Conservation (phyloP, 2,329 filamentous ascomycete species). For the Geosmithia flava region DNA sequence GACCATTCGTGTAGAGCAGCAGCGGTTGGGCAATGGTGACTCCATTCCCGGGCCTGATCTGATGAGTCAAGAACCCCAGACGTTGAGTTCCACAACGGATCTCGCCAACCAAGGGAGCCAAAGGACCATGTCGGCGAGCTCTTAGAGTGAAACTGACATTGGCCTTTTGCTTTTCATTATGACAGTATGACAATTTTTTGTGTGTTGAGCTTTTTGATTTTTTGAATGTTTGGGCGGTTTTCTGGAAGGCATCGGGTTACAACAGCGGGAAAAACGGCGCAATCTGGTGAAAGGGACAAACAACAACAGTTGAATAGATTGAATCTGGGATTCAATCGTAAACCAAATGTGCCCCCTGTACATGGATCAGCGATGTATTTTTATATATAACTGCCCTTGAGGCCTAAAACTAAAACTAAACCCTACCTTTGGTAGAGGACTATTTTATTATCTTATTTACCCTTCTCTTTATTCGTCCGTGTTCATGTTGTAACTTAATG, state of each 20-base stretch:
- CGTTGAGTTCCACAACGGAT: background rate
- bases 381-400: background rate
- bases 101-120: background rate
- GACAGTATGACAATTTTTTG: background rate
- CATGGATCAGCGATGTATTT: background rate
- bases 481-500: no score
- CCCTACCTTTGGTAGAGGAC: background rate
- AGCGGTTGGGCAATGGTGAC: slow-evolving; percentile 12
- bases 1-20: slow-evolving; percentile 29
- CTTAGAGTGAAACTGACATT: background rate
- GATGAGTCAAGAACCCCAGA: slow-evolving; percentile 5
- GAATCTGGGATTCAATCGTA: background rate
- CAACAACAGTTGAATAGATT: background rate
- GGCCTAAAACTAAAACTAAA: background rate
- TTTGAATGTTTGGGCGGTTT: background rate
- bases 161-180: background rate
- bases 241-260: background rate
- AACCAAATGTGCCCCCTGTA: background rate
- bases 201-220: background rate
- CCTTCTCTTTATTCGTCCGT: background rate
- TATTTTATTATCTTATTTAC: background rate
- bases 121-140: background rate
- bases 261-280: background rate
- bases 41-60: slow-evolving; percentile 8
- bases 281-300: background rate